phyloP scores from a whole-genome alignment of 2,329 filamentous ascomycete genomes.

The Fusarium chuoi region DNA sequence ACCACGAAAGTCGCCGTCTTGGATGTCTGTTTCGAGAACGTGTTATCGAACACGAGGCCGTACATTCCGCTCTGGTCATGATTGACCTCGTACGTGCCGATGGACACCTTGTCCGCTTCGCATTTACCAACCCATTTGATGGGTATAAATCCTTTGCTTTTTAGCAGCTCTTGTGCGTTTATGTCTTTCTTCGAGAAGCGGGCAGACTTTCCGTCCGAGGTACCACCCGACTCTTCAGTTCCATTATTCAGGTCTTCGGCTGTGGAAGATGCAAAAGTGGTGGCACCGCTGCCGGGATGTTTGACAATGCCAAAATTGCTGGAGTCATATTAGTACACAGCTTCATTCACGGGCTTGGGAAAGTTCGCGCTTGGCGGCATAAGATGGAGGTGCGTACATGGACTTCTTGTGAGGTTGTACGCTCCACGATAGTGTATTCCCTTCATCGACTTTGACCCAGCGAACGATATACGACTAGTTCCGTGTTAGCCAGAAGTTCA shows the following conservation, averaged over 20 bases:
- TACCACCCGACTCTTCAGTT: conserved; percentile 58
- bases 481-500: conserved; percentile 36
- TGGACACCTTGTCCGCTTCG: conserved; percentile 93
- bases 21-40: conserved; percentile 93
- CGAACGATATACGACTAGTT: conserved; percentile 95
- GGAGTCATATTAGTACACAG: conserved; percentile 32
- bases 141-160: conserved; percentile 74
- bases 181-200: conserved; percentile 67
- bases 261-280: conserved; percentile 56
- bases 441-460: conserved; percentile 92
- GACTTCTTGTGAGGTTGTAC: conserved; percentile 98
- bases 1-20: conserved; percentile 96
- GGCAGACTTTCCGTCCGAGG: conserved; percentile 58
- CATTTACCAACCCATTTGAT: conserved; percentile 94
- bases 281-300: conserved; percentile 80
- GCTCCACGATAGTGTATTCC: conserved; percentile 96
- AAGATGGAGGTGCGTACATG: conserved; percentile 63
- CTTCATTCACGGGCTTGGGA: background rate
- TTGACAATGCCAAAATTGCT: conserved; percentile 98
- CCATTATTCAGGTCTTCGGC: conserved; percentile 57
- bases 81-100: conserved; percentile 85
- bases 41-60: conserved; percentile 97
- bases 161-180: conserved; percentile 70
- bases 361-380: background rate
- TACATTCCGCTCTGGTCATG: conserved; percentile 88